phyloP scores from a whole-genome alignment of 495 filamentous ascomycete species.

The Xylaria acuta region DNA sequence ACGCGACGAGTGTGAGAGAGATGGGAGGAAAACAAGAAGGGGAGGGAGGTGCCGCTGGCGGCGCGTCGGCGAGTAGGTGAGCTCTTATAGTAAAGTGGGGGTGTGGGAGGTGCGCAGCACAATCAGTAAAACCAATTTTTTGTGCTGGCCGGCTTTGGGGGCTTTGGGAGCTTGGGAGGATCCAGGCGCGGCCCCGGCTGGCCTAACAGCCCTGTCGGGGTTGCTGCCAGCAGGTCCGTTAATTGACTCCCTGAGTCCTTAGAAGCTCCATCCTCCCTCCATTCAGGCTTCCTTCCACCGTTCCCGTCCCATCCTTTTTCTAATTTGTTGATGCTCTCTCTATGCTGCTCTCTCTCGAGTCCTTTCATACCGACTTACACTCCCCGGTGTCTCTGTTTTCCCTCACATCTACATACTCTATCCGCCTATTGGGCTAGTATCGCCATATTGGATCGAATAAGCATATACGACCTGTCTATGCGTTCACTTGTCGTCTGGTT shows the following conservation, averaged over 20 bases:
- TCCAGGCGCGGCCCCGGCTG: constrained; percentile 21
- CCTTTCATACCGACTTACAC: neutral
- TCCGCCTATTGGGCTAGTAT: neutral
- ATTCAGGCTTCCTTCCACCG: neutral
- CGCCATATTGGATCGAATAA: neutral
- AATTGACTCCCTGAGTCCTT: neutral
- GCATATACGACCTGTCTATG: neutral
- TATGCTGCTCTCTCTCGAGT: too few relatives aligned
- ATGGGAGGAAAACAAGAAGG: constrained; percentile 46
- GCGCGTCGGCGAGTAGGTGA: constrained; percentile 48
- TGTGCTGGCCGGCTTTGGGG: constrained; percentile 7
- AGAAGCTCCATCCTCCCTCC: neutral
- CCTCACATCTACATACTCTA: neutral
- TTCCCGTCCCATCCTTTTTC: neutral
- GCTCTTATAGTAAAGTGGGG: constrained; percentile 57
- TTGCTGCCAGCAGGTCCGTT: neutral
- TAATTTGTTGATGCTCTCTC: neutral
- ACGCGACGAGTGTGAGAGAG: constrained; percentile 33
- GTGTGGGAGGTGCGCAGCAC: constrained; percentile 42
- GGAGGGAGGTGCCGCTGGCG: constrained; percentile 53
- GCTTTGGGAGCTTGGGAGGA: constrained; percentile 8
- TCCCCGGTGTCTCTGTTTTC: neutral
- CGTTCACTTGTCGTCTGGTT: neutral
- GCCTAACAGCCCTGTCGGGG: constrained; percentile 25
- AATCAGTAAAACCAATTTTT: constrained; percentile 41